Conservation (phyloP, 1,139 yeast species). For the Candida gigantensis region DNA sequence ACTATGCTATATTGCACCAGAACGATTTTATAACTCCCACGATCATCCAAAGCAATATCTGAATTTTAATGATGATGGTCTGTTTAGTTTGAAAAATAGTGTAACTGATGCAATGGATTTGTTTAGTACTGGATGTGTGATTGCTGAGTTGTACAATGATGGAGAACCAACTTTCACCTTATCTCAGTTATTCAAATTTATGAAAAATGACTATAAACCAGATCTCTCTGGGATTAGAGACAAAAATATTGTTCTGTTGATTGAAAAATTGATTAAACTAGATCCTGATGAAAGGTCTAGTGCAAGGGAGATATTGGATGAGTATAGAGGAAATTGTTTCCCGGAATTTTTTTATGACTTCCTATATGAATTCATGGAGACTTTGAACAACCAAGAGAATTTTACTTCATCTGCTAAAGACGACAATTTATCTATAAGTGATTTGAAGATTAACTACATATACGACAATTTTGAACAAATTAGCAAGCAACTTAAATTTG, state of each 20-base stretch:
- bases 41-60: slow-evolving; percentile 18
- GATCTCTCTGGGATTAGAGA: slow-evolving; percentile 58
- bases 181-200: slow-evolving; percentile 83
- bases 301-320: slow-evolving; percentile 54
- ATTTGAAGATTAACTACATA: slow-evolving; percentile 58
- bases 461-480: slow-evolving; percentile 58
- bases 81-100: slow-evolving; percentile 25
- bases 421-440: slow-evolving; percentile 44
- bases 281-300: slow-evolving; percentile 62
- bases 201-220: slow-evolving; percentile 66
- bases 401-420: slow-evolving; percentile 19
- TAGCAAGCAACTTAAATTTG: slow-evolving; percentile 47
- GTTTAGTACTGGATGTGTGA: slow-evolving; percentile 88
- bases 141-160: slow-evolving; percentile 85
- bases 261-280: slow-evolving; percentile 60
- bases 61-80: slow-evolving; percentile 31
- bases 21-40: slow-evolving; percentile 59
- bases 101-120: slow-evolving; percentile 76
- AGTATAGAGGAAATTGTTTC: slow-evolving; percentile 54
- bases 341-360: slow-evolving; percentile 74
- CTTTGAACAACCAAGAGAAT: slow-evolving; percentile 27
- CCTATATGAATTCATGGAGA: slow-evolving; percentile 64
- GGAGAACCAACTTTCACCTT: slow-evolving; percentile 86
- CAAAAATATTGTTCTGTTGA: slow-evolving; percentile 40
- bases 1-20: slow-evolving; percentile 93